Base-by-base conservation (phyloP, 306 rosid species). In the Ziziphus jujuba region DNA sequence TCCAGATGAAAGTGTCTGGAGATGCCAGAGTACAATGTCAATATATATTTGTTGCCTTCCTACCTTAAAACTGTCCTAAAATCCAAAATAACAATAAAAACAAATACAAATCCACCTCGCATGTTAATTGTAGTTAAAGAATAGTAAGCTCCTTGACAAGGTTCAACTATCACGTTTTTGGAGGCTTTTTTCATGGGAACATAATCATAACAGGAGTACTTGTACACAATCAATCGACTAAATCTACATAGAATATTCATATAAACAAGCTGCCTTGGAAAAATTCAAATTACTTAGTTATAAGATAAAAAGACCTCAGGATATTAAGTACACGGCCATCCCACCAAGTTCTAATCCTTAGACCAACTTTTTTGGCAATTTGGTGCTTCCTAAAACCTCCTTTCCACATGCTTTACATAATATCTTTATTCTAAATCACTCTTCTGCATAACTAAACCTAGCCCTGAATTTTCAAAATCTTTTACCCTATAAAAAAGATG, bases 1-100 rank as follows among this genome's bases (percentile, higher is more conserved):
- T 52, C 99, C 97, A 69, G 97, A 93, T 74, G 93, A 56, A 68
- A 93, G 87, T 21, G 99, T 78, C 97, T 93, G 82, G 70, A 73
- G 58, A 81, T 69, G 66, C 31, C 73, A 79, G 22, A 56, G 69
- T 57, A 63, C 22, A 55, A 61, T 65, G 74, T 68, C 69, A 57
- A 70, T n/a, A 49, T 25, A 72, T 59, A 67, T 73, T 25, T 63
- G 17, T 34, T n/a, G 13, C 63, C 33, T 67, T 61, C 72, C 61
- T 9, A 65, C 34, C 48, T 36, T 68, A 63, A 52, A 66, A 63
- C 45, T 56, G 63, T 52, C 56, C 63, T 13, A 33, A 63, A 5
- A 44, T 73, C 69, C 67, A 61, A 74, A 24, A 48, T 23, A 9
- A 50, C 20, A 52, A 65, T 33, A 12, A 43, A 59, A 47, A 6